Base-by-base conservation (phyloP, 176 grass and related monocot genomes). In the Rhipidocladum racemiflorum region DNA sequence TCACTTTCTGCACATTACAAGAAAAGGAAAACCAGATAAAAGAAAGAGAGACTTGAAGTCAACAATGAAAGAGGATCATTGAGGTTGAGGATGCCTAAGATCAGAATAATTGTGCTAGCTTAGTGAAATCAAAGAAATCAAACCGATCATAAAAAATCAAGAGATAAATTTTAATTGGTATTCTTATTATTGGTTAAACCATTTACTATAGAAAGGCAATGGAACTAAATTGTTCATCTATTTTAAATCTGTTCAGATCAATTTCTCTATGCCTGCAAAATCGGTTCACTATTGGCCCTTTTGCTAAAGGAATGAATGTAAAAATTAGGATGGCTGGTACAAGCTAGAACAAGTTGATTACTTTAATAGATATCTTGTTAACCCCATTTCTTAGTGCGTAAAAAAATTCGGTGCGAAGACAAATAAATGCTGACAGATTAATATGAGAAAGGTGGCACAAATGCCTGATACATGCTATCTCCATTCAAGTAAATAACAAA, bases 1-100 rank as follows among this genome's bases (percentile, higher is more conserved):
- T 93, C 25, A 93, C 82, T 86, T 86, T 93, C 91, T 93, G 78
- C 45, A 35, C 44, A 72, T 48, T 44, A 59, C 42, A 82, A 18
- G 12, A 30, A 77, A 60, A 80, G 0, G 62, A 53, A 43, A 24
- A 15, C 0, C 62, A 65, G 12, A 70, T 54, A 71, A 24, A 5
- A 36, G 12, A 87, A 45, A n/a, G 3, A 3, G 4, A 23, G 16
- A 36, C 38, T 32, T 45, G 36, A 17, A 55, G 17, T 70, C 50
- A 38, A 29, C 21, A 34, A 20, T 18, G 38, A 48, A 43, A 43
- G 18, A 13, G 17, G 23, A 30, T 74, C 43, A 1, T 28, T 68
- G 18, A 61, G 5, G 5, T 9, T 23, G 25, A 9, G 25, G 32
- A 34, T 34, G 32, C 32, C 32, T 50, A 72, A 16, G 13, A 61